Evolutionary conservation across 495 filamentous ascomycete species (phyloP), one percentile per base, ranked within the genome.

Genomic region (Clavariopsis aquatica): DNA sequence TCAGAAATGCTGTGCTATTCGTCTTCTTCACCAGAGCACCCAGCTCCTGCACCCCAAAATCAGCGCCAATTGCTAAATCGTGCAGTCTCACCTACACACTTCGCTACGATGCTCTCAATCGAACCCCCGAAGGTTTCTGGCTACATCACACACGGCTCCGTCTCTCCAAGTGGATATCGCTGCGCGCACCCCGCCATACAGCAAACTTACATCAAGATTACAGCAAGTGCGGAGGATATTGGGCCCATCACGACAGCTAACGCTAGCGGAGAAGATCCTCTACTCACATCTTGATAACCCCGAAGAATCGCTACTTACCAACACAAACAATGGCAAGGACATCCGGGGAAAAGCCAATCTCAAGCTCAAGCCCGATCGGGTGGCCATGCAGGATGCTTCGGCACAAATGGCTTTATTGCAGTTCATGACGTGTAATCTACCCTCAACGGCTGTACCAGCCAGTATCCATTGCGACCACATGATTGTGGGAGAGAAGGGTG

Each of bases 391-490:
- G 76, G 94, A 98, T 83, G 94, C 94, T 28, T 96, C 92, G 0
- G 94, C 94, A 17, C 94, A 98, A 77, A 98, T 98, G 94, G 94
- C 94, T 13, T 78, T 98, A 61, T 78, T 98, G 51, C 94, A 98
- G 77, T 98, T 98, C 83, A 98, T 98, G 93, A 90, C 91, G 23
- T 98, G 94, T 74, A 90, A 89, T 63, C 81, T 98, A 20, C 87
- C 90, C 26, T 88, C 87, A 56, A 96, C 94, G 0, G 92, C 92
- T n/a, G 93, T 98, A 29, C 94, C 94, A 15, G 93, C 94, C 31
- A 96, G 92, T 76, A 98, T 98, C 62, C 94, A 98, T 79, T 98
- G 94, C 74, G 94, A 98, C 77, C 94, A 98, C 74, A 91, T 98
- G 87, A 98, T 98, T 81, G 93, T 98, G 52, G 94, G 94, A 66